Conservation (phyloP, 176 grass and related monocot species). For the Zea luxurians region DNA sequence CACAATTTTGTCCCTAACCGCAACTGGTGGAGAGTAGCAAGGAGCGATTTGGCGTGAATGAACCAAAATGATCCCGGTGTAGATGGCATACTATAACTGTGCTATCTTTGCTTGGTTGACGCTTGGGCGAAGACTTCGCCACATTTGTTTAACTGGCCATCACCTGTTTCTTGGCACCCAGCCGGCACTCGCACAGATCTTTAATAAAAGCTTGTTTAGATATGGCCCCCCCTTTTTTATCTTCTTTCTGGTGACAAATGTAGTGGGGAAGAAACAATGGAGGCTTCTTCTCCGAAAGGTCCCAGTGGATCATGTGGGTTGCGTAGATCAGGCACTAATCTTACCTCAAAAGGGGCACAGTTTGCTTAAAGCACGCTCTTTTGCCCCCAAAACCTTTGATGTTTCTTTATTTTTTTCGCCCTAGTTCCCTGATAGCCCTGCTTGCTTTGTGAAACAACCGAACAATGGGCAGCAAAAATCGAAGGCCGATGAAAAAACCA, state of each 20-base stretch:
- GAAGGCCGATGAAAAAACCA: background rate
- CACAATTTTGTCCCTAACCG: slow-evolving; percentile 38
- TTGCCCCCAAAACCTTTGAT: slow-evolving; percentile 8
- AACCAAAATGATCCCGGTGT: slow-evolving; percentile 15
- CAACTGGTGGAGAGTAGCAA: background rate
- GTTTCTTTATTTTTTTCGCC: slow-evolving; percentile 11
- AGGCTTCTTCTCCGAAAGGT: slow-evolving; percentile 48
- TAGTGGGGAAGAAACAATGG: slow-evolving; percentile 48
- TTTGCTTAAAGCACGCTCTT: slow-evolving; percentile 47
- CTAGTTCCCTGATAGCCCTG: slow-evolving; percentile 37
- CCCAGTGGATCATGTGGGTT: slow-evolving; percentile 60
- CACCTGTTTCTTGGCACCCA: slow-evolving; percentile 37
- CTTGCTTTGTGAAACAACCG: slow-evolving; percentile 35
- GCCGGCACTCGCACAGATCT: slow-evolving; percentile 47
- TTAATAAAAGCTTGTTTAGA: slow-evolving; percentile 38
- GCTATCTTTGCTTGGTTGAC: slow-evolving; percentile 25
- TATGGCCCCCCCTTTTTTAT: slow-evolving; percentile 46
- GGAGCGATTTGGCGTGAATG: slow-evolving; percentile 29
- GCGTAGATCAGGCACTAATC: slow-evolving; percentile 84
- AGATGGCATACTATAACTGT: slow-evolving; percentile 18
- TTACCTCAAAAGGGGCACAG: slow-evolving; percentile 58
- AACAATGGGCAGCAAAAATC: slow-evolving; percentile 27
- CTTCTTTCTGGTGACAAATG: slow-evolving; percentile 41
- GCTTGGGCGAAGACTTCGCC: slow-evolving; percentile 25
- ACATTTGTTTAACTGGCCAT: slow-evolving; percentile 32